Base-by-base conservation (phyloP, 2,329 filamentous ascomycete species). In the Thelonectria blattea region DNA sequence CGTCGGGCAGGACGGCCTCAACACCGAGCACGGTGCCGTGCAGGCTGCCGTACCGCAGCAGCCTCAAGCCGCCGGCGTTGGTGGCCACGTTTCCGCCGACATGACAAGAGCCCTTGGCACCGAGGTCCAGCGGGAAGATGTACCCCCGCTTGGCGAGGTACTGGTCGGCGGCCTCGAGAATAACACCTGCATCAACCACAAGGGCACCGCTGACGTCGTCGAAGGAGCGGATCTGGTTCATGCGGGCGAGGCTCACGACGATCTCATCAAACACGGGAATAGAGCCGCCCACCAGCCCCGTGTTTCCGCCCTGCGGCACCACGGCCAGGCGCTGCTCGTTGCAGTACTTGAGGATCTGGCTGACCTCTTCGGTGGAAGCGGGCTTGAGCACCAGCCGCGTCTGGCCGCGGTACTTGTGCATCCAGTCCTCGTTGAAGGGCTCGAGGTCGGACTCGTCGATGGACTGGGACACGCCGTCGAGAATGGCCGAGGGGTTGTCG, bases 221-320 rank as follows among this genome's bases (percentile, higher is more conserved):
- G 72, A 99, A 98, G 3, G 90, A 93, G 70, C 91, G 86, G 64
- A 99, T 93, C 72, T 88, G 80, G 81, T 96, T 96, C 92, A 99
- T 95, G 65, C 92, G 90, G 67, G 87, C 85, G 75, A 95, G 88
- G 78, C 89, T 97, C 80, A 99, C 85, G 70, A 99, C 91, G 68
- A 99, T 97, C 82, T 99, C 96, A 75, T 99, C 96, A 74, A 98
- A 99, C 18, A 99, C 93, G 1, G 96, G 95, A 27, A 99, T 91
- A 1, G 92, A 96, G 50, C 95, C 95, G 59, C 95, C 96, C 2
- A 99, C 95, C 34, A 99, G 84, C 7, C 95, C 96, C 3, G 95
- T 97, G 77, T 99, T 99, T 58, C 95, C 95, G 66, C 96, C 96
- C 78, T 99, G 95, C 0, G 95, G 95, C 45, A 98, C 95, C 3